These are phyloP conservation scores for Boletus rex-veris DNA, from an alignment of 768 basidiomycete species.

Conservation along the genomic window DNA sequence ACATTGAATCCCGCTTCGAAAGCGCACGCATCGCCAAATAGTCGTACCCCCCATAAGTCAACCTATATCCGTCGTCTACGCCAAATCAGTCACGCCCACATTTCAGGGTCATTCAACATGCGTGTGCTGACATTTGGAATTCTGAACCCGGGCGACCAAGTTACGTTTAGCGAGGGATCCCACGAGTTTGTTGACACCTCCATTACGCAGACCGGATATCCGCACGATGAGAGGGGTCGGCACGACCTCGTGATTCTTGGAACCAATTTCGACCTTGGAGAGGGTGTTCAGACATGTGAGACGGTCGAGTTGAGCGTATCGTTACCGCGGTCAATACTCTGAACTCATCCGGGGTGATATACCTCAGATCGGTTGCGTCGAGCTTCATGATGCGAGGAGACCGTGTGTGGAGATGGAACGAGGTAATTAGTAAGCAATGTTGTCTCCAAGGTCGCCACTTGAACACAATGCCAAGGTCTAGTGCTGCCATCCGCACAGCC, in stretches of 20 bases:
- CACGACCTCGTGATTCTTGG: slow-evolving; percentile 96
- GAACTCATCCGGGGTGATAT: slow-evolving; percentile 90
- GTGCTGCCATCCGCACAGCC: slow-evolving; percentile 26
- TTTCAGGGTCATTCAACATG: neutral
- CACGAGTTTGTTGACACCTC: slow-evolving; percentile 90
- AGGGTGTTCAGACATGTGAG: slow-evolving; percentile 1
- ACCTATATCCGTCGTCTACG: slow-evolving; percentile 91
- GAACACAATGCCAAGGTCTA: slow-evolving; percentile 14
- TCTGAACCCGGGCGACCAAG: slow-evolving; percentile 84
- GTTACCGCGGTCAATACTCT: slow-evolving; percentile 89
- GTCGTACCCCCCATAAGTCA: slow-evolving; percentile 99
- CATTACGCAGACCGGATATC: slow-evolving; percentile 87
- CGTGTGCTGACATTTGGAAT: slow-evolving; percentile 72
- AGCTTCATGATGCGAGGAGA: slow-evolving; percentile 66
- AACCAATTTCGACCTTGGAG: slow-evolving; percentile 89
- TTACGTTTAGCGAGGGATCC: slow-evolving; percentile 90
- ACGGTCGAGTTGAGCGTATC: slow-evolving; percentile 1
- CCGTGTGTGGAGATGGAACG: neutral
- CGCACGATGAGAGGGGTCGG: slow-evolving; percentile 86
- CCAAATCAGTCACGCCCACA: slow-evolving; percentile 1
- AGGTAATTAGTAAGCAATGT: no score
- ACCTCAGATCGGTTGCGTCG: slow-evolving; percentile 91
- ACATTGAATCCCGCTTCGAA: slow-evolving; percentile 83
- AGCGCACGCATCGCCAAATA: slow-evolving; percentile 91
- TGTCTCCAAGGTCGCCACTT: no score